Evolutionary conservation across 2,329 filamentous ascomycete species (phyloP), one percentile per base, ranked within the genome.

Genomic region (Fusarium sp.): DNA sequence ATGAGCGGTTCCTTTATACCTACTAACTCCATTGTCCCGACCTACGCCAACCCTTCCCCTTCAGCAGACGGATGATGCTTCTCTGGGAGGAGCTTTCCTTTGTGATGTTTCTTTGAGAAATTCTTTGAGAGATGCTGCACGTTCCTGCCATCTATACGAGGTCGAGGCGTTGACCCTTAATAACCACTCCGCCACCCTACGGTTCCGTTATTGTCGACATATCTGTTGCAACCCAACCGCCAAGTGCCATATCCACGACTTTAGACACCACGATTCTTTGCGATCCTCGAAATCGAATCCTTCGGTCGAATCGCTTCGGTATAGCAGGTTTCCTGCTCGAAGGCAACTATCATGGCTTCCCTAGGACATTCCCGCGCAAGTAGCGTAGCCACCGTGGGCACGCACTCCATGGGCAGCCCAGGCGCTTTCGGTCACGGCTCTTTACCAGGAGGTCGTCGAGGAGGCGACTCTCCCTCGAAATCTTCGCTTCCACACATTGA

Each of bases 401-500:
- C 68, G 49, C 72, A 72, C 68, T 66, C 74, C 59, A 76, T 80
- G 72, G 78, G 78, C 59, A 68, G 70, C 62, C 73, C 77, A 71
- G 71, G 73, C 57, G 72, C 73, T 64, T 71, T 76, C 60, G 73
- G 71, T 51, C 73, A 76, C 57, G 73, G 77, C 45, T 63, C 76
- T 33, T 73, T 73, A 67, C 73, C 72, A 60, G 67, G 70, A 50
- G 73, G 73, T 38, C 72, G 69, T 28, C 74, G 77, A 70, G 76
- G 75, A 67, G 67, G 69, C 43, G 71, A 72, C 46, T 22, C 62
- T 39, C 68, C 76, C 8, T 71, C 71, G 10, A 73, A 69, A 49
- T 70, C 80, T 28, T 79, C 82, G 19, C 77, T 87, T 22, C 83
- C 84, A 19, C 86, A 88, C 69, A 84, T 88, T 69, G 82, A 87